Base-by-base conservation (phyloP, 2,329 filamentous ascomycete genomes). In the Aspergillus fijiensis region DNA sequence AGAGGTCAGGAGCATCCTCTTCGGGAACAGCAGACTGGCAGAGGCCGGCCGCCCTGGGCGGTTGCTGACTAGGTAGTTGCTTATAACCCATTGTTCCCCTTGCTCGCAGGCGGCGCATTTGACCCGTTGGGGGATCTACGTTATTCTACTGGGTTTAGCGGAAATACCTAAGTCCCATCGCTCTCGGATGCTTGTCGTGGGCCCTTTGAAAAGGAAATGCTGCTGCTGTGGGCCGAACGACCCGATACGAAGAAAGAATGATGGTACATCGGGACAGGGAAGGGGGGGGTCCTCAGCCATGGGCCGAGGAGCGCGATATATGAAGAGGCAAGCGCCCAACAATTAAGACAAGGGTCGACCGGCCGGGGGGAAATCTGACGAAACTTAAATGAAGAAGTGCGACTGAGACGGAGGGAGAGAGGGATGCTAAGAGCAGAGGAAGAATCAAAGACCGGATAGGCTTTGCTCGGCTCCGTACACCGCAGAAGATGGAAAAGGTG, bases 361-460 rank as follows among this genome's bases (percentile, higher is more conserved):
- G 39, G 39, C 39, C 39, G 3, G 39, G 39, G 16, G n/a, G 16
- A 1, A 45, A 19, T 19, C 14, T 45, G 39, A 7, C 16, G 45
- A 47, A 55, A 55, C 42, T 23, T 23, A 42, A 63, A 54, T 39
- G 52, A 47, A 42, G 42, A 60, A 56, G 42, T 63, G 64, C 27
- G 42, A 55, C 42, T 23, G 29, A 55, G 53, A 21, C 29, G 39
- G 19, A 55, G 39, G n/a, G 39, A 29, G 31, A 48, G 23, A 51
- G 53, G 51, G 49, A 42, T 29, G 27, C 27, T 29, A 27, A 57
- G 45, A 56, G 55, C 47, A 59, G 56, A 58, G 27, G 5, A 42
- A 50, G 52, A 48, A 35, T 31, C 51, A 60, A 25, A 42, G 51
- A 9, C 39, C 39, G 16, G 39, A 45, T 7, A 45, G 39, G 19